These are phyloP conservation scores for Diaporthe citriasiana DNA, from an alignment of 2,329 filamentous ascomycete genomes.

Conservation along the genomic window DNA sequence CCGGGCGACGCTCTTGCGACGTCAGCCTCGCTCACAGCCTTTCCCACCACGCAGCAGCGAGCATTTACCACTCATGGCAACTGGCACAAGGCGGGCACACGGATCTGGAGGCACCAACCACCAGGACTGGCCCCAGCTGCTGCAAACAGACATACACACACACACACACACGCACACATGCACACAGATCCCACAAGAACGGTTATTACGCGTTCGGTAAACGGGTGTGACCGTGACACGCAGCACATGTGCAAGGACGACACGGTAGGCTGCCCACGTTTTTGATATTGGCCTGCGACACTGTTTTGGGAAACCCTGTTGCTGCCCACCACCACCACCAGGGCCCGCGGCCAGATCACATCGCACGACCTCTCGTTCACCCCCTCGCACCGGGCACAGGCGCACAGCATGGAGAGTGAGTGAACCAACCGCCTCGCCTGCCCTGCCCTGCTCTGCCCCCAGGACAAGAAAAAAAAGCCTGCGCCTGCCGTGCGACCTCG, in stretches of 20 bases:
- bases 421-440: too few relatives aligned
- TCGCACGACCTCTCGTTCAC: background rate
- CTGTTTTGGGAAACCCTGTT: background rate
- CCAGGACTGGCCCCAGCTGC: background rate
- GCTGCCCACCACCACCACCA: too few relatives aligned
- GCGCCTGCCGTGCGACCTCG: slow-evolving; percentile 19
- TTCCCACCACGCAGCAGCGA: background rate
- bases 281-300: slow-evolving; percentile 41
- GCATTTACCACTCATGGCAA: background rate
- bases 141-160: background rate
- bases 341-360: slow-evolving; percentile 19
- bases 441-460: too few relatives aligned
- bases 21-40: slow-evolving; percentile 31
- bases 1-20: slow-evolving; percentile 6
- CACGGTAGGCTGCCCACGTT: slow-evolving; percentile 39
- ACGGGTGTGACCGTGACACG: slow-evolving; percentile 23
- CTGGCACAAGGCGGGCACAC: background rate
- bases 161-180: background rate
- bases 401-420: background rate
- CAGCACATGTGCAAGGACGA: slow-evolving; percentile 31
- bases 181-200: slow-evolving; percentile 6
- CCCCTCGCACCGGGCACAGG: background rate
- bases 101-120: background rate
- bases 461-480: background rate
- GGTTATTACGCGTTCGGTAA: background rate